Percentiles rank a stretch among this genome's conserved stretches.
These are phyloP conservation scores for Phtheirospermum japonicum DNA, from an alignment of 257 asterid species.

Conservation along the genomic window DNA sequence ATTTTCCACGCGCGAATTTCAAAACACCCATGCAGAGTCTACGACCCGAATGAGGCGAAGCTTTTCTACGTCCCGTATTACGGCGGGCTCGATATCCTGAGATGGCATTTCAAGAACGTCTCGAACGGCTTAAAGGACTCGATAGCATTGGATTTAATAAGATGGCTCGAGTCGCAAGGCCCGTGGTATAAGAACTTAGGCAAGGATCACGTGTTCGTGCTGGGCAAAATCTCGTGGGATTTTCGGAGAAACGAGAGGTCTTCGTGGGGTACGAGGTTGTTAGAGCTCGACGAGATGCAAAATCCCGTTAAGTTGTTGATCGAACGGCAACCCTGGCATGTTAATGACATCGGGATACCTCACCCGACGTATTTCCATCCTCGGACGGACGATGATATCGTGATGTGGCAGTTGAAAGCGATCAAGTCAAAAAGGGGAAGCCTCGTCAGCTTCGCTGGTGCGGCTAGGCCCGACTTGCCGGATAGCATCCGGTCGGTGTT, in stretches of 20 bases:
- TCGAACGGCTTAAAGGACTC: slow-evolving; percentile 51
- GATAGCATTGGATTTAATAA: slow-evolving; percentile 37
- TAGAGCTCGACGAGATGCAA: slow-evolving; percentile 69
- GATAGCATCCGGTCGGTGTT: slow-evolving; percentile 49
- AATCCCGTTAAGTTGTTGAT: slow-evolving; percentile 65
- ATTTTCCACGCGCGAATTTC: slow-evolving; percentile 52
- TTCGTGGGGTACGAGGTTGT: slow-evolving; percentile 60
- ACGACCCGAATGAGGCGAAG: slow-evolving; percentile 41
- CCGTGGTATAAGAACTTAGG: slow-evolving; percentile 56
- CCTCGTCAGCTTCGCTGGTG: slow-evolving; percentile 64
- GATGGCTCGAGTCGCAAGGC: slow-evolving; percentile 55
- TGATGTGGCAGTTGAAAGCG: slow-evolving; percentile 50
- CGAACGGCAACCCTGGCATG: slow-evolving; percentile 66
- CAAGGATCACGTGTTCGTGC: slow-evolving; percentile 62
- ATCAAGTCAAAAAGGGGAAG: slow-evolving; percentile 30
- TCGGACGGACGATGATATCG: slow-evolving; percentile 49
- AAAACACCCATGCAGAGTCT: slow-evolving; percentile 68
- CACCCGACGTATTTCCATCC: slow-evolving; percentile 79
- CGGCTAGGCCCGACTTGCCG: slow-evolving; percentile 44
- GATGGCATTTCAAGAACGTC: slow-evolving; percentile 79
- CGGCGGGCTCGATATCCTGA: slow-evolving; percentile 62
- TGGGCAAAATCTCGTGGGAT: slow-evolving; percentile 74
- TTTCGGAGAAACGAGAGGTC: slow-evolving; percentile 43
- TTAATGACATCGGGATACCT: slow-evolving; percentile 62
- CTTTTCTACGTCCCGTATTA: slow-evolving; percentile 70